Evolutionary conservation across 139 green algal species (phyloP).

Genomic region (Ettlia oleoabundans): DNA sequence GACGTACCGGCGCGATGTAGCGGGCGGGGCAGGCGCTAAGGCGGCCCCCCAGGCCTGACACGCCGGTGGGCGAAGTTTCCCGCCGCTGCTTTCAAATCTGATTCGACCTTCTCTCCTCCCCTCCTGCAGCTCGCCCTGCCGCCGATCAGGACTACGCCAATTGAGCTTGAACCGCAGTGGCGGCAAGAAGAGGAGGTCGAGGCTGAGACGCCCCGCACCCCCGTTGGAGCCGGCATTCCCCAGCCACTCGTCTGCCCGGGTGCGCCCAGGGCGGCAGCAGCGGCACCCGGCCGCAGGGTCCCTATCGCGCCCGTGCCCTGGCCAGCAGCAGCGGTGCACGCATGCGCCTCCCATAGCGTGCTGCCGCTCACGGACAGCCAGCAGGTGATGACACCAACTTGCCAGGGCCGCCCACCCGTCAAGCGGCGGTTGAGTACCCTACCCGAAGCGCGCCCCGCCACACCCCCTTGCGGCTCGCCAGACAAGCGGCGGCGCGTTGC

Average conservation of each 20-base stretch:
- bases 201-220: not conserved
- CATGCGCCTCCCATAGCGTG: not conserved
- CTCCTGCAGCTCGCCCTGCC: not conserved
- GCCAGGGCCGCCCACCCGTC: too few relatives aligned
- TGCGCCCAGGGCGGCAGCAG: not conserved
- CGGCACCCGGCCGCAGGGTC: not conserved
- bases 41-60: not conserved
- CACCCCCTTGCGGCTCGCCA: too few relatives aligned
- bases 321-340: not conserved
- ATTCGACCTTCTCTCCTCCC: not conserved
- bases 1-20: not conserved
- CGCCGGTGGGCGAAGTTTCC: not conserved
- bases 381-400: not conserved
- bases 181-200: not conserved
- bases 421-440: too few relatives aligned
- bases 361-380: not conserved
- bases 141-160: not conserved
- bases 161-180: not conserved
- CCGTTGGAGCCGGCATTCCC: not conserved
- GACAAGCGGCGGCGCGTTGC: not conserved
- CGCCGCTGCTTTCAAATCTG: not conserved
- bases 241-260: not conserved
- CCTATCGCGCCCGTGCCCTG: not conserved
- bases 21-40: not conserved
- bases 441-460: too few relatives aligned